These are phyloP conservation scores for Ceratocystis huliohia DNA, from an alignment of 2,329 filamentous ascomycete species.

Conservation along the genomic window DNA sequence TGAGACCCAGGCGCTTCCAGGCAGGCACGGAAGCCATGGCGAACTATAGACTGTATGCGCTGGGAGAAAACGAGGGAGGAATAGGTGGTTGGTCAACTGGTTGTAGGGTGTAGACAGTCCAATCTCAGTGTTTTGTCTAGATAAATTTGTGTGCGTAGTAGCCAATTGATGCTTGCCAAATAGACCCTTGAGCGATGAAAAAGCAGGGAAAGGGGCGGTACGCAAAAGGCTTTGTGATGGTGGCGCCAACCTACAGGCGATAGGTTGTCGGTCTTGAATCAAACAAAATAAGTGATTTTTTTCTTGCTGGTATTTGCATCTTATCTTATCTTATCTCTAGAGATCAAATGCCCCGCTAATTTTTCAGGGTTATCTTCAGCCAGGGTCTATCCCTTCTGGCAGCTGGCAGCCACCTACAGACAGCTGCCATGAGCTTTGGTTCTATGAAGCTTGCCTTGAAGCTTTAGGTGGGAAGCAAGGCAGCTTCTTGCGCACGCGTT, in stretches of 20 bases:
- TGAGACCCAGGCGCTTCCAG: slow-evolving; percentile 51
- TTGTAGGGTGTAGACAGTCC: not conserved
- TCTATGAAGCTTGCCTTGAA: slow-evolving; percentile 10
- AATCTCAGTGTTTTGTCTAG: not conserved
- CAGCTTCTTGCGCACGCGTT: slow-evolving; percentile 20
- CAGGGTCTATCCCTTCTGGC: not conserved
- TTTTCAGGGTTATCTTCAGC: not conserved
- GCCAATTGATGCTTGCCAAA: not conserved
- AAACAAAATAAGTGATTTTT: slow-evolving; percentile 8
- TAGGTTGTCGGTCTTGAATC: no score
- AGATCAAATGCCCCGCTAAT: slow-evolving; percentile 2
- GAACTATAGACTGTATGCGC: slow-evolving; percentile 35
- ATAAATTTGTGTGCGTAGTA: not conserved
- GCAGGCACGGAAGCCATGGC: slow-evolving; percentile 39
- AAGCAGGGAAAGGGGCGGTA: not conserved
- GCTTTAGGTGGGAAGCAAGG: slow-evolving; percentile 16
- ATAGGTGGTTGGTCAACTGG: not conserved
- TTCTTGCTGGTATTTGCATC: slow-evolving; percentile 8
- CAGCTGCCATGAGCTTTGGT: not conserved
- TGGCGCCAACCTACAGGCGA: not conserved
- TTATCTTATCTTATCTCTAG: not conserved
- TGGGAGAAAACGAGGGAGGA: slow-evolving; percentile 9
- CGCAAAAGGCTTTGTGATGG: not conserved
- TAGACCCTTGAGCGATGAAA: not conserved
- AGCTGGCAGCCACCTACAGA: not conserved